Evolutionary conservation across 805 yeast genomes (phyloP).

Genomic region (Monosporozyma aquatica): DNA sequence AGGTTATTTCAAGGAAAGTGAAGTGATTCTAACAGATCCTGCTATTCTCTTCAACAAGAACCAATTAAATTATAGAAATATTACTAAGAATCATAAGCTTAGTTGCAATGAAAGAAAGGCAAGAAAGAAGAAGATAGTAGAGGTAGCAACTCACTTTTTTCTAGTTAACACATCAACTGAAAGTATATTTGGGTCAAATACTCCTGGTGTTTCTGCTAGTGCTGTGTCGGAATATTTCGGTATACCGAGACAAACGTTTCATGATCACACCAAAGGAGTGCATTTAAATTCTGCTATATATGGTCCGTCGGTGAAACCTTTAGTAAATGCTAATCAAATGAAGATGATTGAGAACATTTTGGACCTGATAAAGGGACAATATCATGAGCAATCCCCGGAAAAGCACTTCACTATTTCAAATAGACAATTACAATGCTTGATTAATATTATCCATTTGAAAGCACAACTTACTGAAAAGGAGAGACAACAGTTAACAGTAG

Average conservation of each 20-base stretch:
- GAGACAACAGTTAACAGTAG: background rate
- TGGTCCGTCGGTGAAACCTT: constrained; percentile 7
- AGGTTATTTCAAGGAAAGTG: constrained; percentile 5
- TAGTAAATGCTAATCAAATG: constrained; percentile 4
- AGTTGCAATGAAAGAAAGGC: constrained; percentile 3
- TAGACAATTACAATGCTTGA: constrained; percentile 5
- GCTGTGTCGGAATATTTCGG: constrained; percentile 8
- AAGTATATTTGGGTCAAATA: too few relatives aligned
- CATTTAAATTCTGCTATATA: constrained; percentile 8
- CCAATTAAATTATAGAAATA: constrained; percentile 5
- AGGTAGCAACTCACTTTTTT: constrained; percentile 8
- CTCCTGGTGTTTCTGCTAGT: constrained; percentile 2
- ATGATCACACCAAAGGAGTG: constrained; percentile 9
- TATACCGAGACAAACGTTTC: constrained; percentile 10
- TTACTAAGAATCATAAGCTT: constrained; percentile 1
- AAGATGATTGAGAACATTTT: constrained; percentile 1
- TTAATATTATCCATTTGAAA: background rate
- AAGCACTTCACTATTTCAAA: constrained; percentile 4
- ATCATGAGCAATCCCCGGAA: background rate
- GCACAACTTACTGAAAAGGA: background rate
- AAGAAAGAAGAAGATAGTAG: constrained; percentile 6
- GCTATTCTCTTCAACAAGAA: constrained; percentile 3
- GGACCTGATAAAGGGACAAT: background rate
- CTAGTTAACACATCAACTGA: background rate
- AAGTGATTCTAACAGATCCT: constrained; percentile 7